These are phyloP conservation scores for Kitagawia praeruptora DNA, from an alignment of 129 eudicot genomes.

Conservation along the genomic window DNA sequence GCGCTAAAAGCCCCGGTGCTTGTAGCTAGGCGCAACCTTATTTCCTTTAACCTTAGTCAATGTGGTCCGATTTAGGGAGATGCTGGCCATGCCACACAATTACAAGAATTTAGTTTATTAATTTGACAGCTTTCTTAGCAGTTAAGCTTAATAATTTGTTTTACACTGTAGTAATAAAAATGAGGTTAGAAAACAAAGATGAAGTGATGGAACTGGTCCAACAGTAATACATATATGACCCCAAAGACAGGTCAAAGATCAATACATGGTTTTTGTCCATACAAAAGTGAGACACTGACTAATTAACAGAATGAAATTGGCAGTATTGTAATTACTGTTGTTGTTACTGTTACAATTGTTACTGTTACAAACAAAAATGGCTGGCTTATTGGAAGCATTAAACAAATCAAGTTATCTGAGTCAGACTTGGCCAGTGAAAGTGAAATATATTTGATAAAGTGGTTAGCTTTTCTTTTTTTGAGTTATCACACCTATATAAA, in stretches of 20 bases:
- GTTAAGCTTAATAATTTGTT: background rate
- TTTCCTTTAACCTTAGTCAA: no score
- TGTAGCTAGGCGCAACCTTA: no score
- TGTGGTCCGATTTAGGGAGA: no score
- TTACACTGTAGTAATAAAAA: background rate
- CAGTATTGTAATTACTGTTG: background rate
- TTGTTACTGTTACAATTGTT: background rate
- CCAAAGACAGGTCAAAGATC: background rate
- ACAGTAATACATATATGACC: background rate
- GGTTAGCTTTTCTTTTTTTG: background rate
- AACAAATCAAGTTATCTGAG: background rate
- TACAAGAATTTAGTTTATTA: no score
- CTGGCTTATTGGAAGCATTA: background rate
- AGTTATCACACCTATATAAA: background rate
- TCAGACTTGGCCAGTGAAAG: background rate
- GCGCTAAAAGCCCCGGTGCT: no score
- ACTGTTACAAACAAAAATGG: background rate
- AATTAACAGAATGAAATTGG: background rate
- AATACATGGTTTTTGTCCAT: background rate
- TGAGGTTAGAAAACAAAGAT: background rate
- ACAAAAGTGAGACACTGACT: background rate
- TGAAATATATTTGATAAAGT: background rate
- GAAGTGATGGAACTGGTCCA: background rate
- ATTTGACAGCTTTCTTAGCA: background rate
- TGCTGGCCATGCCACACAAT: no score